Conservation (phyloP, 129 eudicot species). For the Ambrosia trifida region DNA sequence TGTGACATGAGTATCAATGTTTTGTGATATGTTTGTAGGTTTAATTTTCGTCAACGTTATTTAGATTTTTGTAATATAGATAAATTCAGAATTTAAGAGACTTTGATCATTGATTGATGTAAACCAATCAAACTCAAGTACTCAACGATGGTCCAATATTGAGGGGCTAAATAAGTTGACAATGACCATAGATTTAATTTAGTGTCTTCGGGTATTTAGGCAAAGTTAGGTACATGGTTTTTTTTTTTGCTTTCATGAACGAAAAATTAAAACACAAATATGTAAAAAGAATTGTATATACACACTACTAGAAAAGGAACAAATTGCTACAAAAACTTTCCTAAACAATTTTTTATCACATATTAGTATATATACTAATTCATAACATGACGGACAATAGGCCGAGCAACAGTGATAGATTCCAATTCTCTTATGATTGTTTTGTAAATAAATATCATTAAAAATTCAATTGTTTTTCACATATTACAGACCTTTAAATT, state of each 20-base stretch:
- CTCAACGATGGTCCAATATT: slow-evolving; percentile 18
- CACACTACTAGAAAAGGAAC: too few species aligned
- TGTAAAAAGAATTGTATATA: too few species aligned
- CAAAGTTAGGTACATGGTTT: slow-evolving; percentile 7
- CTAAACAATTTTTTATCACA: too few species aligned
- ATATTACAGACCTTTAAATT: too few species aligned
- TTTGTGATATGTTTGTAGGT: neutral
- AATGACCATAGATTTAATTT: slow-evolving; percentile 6
- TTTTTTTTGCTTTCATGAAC: neutral
- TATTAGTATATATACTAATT: too few species aligned
- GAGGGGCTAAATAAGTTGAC: neutral
- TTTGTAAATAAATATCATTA: too few species aligned
- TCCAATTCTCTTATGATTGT: too few species aligned
- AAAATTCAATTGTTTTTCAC: too few species aligned
- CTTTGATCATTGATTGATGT: slow-evolving; percentile 2
- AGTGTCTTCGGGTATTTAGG: slow-evolving; percentile 1
- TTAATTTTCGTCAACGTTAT: neutral
- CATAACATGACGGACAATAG: too few species aligned
- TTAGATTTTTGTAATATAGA: neutral
- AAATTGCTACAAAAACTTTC: too few species aligned
- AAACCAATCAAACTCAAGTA: slow-evolving; percentile 18
- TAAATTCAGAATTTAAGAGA: slow-evolving; percentile 1
- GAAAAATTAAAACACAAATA: neutral
- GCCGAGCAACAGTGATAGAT: too few species aligned
- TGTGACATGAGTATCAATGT: neutral